These are phyloP conservation scores for Penicillium antarcticum DNA, from an alignment of 495 filamentous ascomycete species.

Conservation along the genomic window DNA sequence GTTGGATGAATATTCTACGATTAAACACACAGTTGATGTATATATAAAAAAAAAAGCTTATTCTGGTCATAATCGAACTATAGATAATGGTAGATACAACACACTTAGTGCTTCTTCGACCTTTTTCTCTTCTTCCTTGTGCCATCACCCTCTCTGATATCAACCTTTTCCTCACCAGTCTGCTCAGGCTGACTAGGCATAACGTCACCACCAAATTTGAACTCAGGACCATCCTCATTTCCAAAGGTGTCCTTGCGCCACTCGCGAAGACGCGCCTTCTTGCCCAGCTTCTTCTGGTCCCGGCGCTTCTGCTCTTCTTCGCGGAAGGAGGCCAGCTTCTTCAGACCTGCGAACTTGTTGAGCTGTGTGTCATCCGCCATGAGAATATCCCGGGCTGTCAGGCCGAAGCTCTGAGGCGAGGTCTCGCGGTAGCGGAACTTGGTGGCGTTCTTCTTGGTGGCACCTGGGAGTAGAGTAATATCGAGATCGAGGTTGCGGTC, in stretches of 20 bases:
- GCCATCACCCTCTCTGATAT: slow-evolving; percentile 46
- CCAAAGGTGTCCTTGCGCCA: slow-evolving; percentile 96
- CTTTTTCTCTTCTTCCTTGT: slow-evolving; percentile 48
- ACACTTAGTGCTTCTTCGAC: slow-evolving; percentile 44
- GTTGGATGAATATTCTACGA: no score
- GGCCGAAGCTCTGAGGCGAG: slow-evolving; percentile 81
- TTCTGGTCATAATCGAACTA: background rate
- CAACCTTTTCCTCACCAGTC: slow-evolving; percentile 30
- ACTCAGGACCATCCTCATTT: slow-evolving; percentile 57
- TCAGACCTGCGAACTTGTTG: slow-evolving; percentile 87
- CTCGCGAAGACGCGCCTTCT: slow-evolving; percentile 84
- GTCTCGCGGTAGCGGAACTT: slow-evolving; percentile 91
- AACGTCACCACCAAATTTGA: slow-evolving; percentile 26
- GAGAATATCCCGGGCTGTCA: slow-evolving; percentile 86
- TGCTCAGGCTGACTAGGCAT: slow-evolving; percentile 22
- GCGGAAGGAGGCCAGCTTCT: slow-evolving; percentile 88
- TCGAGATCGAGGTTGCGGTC: slow-evolving; percentile 76
- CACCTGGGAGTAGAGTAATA: slow-evolving; percentile 52
- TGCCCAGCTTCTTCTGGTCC: slow-evolving; percentile 82
- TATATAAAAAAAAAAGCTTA: background rate
- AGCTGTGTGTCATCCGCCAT: slow-evolving; percentile 84
- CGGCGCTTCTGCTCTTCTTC: slow-evolving; percentile 82
- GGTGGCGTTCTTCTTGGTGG: slow-evolving; percentile 51
- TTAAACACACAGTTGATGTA: no score
- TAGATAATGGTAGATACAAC: slow-evolving; percentile 5